These are phyloP conservation scores for Aethionema arabicum DNA, from an alignment of 345 rosid species.

Conservation along the genomic window DNA sequence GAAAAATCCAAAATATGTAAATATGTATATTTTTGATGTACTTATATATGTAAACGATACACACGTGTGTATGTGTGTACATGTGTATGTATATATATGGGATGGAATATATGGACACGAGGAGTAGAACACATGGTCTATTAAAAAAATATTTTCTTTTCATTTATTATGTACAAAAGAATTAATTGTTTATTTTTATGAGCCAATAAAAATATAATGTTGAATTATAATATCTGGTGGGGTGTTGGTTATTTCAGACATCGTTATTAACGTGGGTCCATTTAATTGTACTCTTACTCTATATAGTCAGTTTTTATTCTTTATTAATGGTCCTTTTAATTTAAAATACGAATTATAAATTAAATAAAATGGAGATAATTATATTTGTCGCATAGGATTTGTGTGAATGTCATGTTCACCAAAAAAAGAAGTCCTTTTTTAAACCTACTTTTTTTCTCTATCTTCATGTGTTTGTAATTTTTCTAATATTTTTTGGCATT, in stretches of 20 bases:
- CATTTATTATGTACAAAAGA: conserved; percentile 20
- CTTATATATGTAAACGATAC: background rate
- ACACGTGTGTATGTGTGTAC: conserved; percentile 25
- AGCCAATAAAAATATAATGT: conserved; percentile 9
- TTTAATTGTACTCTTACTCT: conserved; percentile 16
- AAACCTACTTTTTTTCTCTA: conserved; percentile 17
- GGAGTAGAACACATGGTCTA: conserved; percentile 22
- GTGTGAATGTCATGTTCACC: conserved; percentile 41
- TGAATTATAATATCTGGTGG: conserved; percentile 24
- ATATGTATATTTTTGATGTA: background rate
- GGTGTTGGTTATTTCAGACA: conserved; percentile 33
- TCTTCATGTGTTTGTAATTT: conserved; percentile 25
- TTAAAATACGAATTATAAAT: background rate
- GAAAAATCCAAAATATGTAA: background rate
- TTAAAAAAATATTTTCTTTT: background rate
- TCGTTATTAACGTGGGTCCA: conserved; percentile 41
- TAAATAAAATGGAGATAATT: background rate
- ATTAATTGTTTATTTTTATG: conserved; percentile 6
- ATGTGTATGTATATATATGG: conserved; percentile 5
- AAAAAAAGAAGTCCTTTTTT: conserved; percentile 23
- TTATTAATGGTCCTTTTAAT: conserved; percentile 14
- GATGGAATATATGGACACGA: background rate
- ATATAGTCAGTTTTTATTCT: background rate
- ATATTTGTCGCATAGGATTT: conserved; percentile 27
- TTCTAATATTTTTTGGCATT: conserved; percentile 16